phyloP scores from a whole-genome alignment of 1,284 basidiomycete genomes.

The Tilletia indica region DNA sequence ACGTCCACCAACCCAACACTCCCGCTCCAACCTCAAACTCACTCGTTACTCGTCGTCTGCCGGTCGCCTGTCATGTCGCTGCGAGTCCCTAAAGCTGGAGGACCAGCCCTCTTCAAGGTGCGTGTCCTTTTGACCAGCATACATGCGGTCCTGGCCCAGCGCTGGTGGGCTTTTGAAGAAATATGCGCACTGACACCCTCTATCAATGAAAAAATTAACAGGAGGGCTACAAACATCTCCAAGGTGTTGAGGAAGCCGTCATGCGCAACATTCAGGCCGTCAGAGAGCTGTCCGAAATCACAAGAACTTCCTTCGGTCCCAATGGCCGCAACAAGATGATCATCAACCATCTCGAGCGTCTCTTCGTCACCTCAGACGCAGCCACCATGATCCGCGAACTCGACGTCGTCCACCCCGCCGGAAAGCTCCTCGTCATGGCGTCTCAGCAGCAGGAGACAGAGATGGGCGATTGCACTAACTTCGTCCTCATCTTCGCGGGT shows the following conservation, averaged over 20 bases:
- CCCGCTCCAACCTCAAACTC: too few species aligned
- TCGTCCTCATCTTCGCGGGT: slow-evolving; percentile 91
- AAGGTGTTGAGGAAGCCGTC: slow-evolving; percentile 85
- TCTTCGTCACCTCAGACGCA: slow-evolving; percentile 98
- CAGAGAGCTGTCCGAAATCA: slow-evolving; percentile 87
- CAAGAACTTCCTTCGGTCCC: slow-evolving; percentile 92
- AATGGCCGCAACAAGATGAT: slow-evolving; percentile 66
- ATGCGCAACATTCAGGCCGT: slow-evolving; percentile 90
- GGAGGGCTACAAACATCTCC: slow-evolving; percentile 66
- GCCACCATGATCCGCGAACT: slow-evolving; percentile 98
- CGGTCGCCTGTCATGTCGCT: slow-evolving; percentile 68
- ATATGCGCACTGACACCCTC: neutral
- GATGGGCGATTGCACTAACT: slow-evolving; percentile 96
- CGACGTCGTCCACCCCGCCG: slow-evolving; percentile 96
- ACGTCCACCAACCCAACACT: too few species aligned
- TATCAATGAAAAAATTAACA: neutral
- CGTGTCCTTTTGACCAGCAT: slow-evolving; percentile 62
- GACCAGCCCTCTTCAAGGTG: slow-evolving; percentile 84
- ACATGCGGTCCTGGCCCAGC: too few species aligned
- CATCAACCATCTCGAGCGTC: slow-evolving; percentile 74
- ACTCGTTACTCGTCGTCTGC: too few species aligned
- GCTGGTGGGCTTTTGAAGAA: too few species aligned
- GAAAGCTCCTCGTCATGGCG: slow-evolving; percentile 95
- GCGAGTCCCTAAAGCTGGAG: slow-evolving; percentile 87
- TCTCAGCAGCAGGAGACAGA: slow-evolving; percentile 94